Evolutionary conservation across 305 asterid species (phyloP).

Genomic region (Solanum hybrid): DNA sequence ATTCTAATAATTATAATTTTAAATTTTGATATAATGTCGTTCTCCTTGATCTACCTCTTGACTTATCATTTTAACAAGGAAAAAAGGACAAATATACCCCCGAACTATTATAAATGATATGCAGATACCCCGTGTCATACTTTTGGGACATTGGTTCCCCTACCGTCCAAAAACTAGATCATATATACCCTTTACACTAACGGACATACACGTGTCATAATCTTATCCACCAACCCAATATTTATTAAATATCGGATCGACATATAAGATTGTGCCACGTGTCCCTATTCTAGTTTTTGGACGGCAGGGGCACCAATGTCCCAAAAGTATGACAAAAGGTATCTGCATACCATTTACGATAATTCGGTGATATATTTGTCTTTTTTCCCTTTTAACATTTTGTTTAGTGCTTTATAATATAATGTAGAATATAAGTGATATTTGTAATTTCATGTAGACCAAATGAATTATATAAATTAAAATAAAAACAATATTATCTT

Average conservation of each 20-base stretch:
- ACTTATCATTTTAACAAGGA: not conserved
- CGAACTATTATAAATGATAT: not conserved
- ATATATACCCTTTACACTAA: not conserved
- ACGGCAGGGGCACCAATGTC: not conserved
- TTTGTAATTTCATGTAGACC: not conserved
- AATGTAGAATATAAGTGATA: not conserved
- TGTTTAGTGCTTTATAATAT: not conserved
- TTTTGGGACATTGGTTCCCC: not conserved
- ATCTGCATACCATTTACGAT: not conserved
- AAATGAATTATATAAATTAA: not conserved
- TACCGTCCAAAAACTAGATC: not conserved
- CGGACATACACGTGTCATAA: not conserved
- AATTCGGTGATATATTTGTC: no score
- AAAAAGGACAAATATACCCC: not conserved
- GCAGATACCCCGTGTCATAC: not conserved
- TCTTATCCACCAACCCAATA: not conserved
- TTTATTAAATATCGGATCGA: not conserved
- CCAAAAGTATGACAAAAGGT: not conserved
- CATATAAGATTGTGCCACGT: not conserved
- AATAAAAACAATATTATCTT: not conserved
- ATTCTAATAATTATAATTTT: not conserved
- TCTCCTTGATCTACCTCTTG: not conserved
- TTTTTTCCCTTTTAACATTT: not conserved
- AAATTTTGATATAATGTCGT: not conserved
- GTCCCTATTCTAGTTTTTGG: not conserved